phyloP scores from a whole-genome alignment of 2,329 filamentous ascomycete species.

The Aschersonia sp. region DNA sequence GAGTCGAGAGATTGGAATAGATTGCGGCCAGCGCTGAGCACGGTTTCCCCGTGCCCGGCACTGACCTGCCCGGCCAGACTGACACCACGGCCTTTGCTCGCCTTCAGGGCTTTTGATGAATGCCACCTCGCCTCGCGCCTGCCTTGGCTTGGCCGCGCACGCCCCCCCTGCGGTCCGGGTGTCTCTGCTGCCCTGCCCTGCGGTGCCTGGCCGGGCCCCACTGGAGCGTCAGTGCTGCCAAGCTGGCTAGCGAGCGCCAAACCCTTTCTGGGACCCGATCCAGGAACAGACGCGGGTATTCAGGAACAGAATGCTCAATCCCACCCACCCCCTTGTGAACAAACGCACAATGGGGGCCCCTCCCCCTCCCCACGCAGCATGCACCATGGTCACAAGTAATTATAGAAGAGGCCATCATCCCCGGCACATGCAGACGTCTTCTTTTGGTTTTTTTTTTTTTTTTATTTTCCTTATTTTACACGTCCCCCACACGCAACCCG shows the following conservation, averaged over 20 bases:
- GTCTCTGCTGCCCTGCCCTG: neutral
- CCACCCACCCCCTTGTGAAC: neutral
- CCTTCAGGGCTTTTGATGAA: no score
- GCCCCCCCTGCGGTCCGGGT: no score
- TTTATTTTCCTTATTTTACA: conserved; percentile 15
- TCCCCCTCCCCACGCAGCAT: neutral
- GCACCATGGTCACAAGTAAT: neutral
- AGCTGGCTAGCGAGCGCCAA: neutral
- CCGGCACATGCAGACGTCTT: conserved; percentile 15
- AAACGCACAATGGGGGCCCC: neutral
- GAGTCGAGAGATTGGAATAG: no score
- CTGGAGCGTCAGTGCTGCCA: no score
- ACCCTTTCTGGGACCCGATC: neutral
- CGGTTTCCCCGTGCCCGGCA: no score
- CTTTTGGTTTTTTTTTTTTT: neutral
- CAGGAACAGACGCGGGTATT: neutral
- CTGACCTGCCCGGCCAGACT: neutral
- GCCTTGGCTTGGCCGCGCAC: neutral
- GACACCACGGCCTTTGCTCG: neutral
- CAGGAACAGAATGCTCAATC: neutral
- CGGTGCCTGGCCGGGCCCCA: no score
- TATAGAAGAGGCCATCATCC: neutral
- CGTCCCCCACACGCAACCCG: conserved; percentile 23
- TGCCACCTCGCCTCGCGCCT: neutral
- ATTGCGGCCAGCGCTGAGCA: no score